Evolutionary conservation across 768 basidiomycete species (phyloP).

Genomic region (Kwoniella shandongensis): DNA sequence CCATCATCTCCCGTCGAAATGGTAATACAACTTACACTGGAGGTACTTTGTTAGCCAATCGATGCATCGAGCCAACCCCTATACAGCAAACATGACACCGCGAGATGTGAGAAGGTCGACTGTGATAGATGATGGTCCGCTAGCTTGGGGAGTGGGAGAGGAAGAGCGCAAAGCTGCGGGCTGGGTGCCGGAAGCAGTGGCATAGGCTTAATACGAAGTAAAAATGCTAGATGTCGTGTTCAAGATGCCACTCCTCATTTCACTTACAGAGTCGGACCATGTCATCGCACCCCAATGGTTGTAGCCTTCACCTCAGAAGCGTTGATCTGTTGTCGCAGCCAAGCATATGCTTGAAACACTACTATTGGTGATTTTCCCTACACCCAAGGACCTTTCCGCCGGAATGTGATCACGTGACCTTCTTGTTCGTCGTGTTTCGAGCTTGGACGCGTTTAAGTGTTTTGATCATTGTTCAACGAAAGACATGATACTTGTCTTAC

Average conservation of each 20-base stretch:
- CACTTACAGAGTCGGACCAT: too few species aligned
- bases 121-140: not conserved
- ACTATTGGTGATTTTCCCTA: too few species aligned
- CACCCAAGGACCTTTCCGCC: too few species aligned
- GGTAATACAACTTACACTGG: too few species aligned
- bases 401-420: not conserved
- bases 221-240: too few species aligned
- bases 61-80: slow-evolving; percentile 4
- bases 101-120: not conserved
- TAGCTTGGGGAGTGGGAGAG: not conserved
- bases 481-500: not conserved
- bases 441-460: not conserved
- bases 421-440: not conserved
- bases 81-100: not conserved
- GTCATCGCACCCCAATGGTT: too few species aligned
- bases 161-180: slow-evolving; percentile 17
- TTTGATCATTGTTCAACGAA: too few species aligned
- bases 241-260: too few species aligned
- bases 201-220: too few species aligned
- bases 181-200: slow-evolving; percentile 7
- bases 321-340: too few species aligned
- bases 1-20: not conserved
- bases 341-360: too few species aligned
- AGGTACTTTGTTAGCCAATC: not conserved
- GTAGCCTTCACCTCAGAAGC: too few species aligned